Evolutionary conservation across 176 grass and related monocot species (phyloP).

Genomic region (Avena eriantha): DNA sequence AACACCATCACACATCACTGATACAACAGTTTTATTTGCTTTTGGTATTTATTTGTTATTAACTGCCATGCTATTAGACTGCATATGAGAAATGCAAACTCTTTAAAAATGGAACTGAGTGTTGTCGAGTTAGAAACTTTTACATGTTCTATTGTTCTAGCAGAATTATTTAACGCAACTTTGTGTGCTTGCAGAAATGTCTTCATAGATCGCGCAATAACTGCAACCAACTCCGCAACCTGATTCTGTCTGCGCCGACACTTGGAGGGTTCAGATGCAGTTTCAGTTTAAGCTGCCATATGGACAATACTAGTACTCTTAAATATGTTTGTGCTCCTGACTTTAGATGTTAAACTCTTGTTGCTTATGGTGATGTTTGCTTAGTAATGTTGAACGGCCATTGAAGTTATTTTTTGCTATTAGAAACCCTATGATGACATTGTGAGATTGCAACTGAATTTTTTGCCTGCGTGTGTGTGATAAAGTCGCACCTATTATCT

Average conservation of each 20-base stretch:
- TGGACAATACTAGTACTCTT: background rate
- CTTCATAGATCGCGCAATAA: background rate
- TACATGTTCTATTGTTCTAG: background rate
- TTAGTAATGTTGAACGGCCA: background rate
- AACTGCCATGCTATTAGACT: conserved; percentile 11
- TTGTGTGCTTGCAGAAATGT: background rate
- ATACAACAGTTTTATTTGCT: background rate
- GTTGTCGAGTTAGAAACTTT: background rate
- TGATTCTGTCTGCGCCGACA: background rate
- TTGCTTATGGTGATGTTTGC: background rate
- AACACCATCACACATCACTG: background rate
- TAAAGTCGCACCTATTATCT: too few species aligned
- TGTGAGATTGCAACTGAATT: background rate
- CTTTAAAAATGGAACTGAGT: background rate
- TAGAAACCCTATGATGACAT: background rate
- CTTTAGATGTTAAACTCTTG: background rate
- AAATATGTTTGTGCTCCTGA: background rate
- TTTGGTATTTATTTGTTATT: conserved; percentile 4
- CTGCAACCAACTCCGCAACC: background rate
- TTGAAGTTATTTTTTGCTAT: background rate
- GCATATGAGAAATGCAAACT: background rate
- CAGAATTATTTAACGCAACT: background rate
- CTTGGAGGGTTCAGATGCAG: background rate
- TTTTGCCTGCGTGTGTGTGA: too few species aligned
- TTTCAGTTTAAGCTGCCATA: background rate